Evolutionary conservation across 345 rosid genomes (phyloP).

Genomic region (Syzygium aromaticum): DNA sequence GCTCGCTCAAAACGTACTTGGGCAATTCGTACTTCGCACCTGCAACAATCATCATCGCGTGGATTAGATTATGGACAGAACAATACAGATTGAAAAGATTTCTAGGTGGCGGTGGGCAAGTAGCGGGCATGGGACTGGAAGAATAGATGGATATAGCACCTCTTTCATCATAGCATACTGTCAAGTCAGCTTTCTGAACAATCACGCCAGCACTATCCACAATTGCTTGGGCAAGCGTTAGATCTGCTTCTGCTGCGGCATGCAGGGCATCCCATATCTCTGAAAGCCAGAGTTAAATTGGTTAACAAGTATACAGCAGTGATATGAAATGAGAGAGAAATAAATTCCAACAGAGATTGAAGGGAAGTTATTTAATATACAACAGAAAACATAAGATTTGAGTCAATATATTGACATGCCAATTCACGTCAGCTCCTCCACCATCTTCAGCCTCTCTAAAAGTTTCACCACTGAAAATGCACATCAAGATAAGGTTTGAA

Average conservation of each 20-base stretch:
- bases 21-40: constrained; percentile 87
- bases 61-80: not conserved
- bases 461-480: not conserved
- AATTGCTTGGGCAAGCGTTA: constrained; percentile 58
- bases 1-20: constrained; percentile 69
- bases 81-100: not conserved
- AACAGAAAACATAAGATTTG: not conserved
- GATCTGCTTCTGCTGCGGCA: constrained; percentile 65
- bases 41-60: constrained; percentile 14
- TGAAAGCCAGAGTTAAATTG: not conserved
- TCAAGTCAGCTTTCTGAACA: constrained; percentile 59
- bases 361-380: not conserved
- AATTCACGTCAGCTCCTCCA: not conserved
- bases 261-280: constrained; percentile 53
- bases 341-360: not conserved
- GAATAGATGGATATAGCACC: constrained; percentile 20
- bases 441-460: not conserved
- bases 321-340: not conserved
- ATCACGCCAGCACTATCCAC: constrained; percentile 80
- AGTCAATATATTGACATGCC: not conserved
- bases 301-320: not conserved
- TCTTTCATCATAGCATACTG: constrained; percentile 81
- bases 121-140: not conserved
- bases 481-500: not conserved
- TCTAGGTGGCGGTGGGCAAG: not conserved